Percentiles rank a stretch among this genome's conserved stretches.
phyloP scores from a whole-genome alignment of 345 rosid species.

The Syzygium aqueum region DNA sequence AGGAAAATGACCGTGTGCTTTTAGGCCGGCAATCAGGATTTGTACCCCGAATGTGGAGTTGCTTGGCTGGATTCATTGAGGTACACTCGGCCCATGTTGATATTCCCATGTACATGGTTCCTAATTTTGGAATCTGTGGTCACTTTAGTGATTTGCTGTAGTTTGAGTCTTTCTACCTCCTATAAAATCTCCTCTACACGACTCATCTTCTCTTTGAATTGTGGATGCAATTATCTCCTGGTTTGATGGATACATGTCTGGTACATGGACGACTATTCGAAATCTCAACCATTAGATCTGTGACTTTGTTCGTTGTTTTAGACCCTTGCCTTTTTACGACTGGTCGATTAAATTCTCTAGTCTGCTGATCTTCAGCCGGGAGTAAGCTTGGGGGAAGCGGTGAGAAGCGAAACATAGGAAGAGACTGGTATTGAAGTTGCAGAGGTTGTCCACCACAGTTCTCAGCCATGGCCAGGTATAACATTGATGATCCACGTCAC shows the following conservation, averaged over 20 bases:
- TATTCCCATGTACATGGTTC: not conserved
- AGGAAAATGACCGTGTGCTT: slow-evolving; percentile 74
- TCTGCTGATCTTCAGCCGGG: slow-evolving; percentile 58
- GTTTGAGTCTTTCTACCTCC: not conserved
- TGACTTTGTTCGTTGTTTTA: not conserved
- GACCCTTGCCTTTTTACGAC: not conserved
- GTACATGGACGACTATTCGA: not conserved
- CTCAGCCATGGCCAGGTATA: slow-evolving; percentile 99
- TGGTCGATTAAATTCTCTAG: not conserved
- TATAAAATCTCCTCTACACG: not conserved
- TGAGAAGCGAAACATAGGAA: slow-evolving; percentile 92
- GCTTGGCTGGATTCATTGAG: slow-evolving; percentile 94
- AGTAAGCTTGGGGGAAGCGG: slow-evolving; percentile 98
- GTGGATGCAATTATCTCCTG: not conserved
- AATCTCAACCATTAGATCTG: not conserved
- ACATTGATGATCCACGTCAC: not conserved
- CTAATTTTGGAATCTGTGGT: not conserved
- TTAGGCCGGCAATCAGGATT: slow-evolving; percentile 72
- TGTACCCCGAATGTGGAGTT: slow-evolving; percentile 97
- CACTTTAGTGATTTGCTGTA: not conserved
- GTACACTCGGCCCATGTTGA: slow-evolving; percentile 18
- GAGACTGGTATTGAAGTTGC: slow-evolving; percentile 97
- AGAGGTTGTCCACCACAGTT: slow-evolving; percentile 84
- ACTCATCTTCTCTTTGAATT: not conserved
- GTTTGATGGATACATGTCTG: not conserved